phyloP scores from a whole-genome alignment of 1,284 basidiomycete genomes.

The Pascua guehoae region DNA sequence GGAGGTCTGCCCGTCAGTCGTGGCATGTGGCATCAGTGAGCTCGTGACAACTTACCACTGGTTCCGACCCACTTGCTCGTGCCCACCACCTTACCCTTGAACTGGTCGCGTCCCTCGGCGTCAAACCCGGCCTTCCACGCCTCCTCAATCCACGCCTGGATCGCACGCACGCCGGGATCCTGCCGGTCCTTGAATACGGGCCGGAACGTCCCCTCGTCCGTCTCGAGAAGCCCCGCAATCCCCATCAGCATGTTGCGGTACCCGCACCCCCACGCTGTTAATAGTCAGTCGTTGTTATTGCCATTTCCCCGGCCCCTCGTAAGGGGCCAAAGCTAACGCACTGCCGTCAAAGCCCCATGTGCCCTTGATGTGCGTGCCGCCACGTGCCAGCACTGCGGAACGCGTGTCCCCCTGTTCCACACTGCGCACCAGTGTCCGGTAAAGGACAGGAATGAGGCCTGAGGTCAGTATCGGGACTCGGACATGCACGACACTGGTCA shows the following conservation, averaged over 20 bases:
- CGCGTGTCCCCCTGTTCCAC: slow-evolving; percentile 56
- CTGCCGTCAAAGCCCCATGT: slow-evolving; percentile 63
- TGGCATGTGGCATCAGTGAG: slow-evolving; percentile 12
- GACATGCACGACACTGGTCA: neutral
- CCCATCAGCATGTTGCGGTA: slow-evolving; percentile 83
- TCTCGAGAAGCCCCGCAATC: slow-evolving; percentile 63
- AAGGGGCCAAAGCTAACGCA: slow-evolving; percentile 53
- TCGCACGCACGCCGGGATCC: slow-evolving; percentile 63
- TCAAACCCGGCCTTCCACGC: slow-evolving; percentile 77
- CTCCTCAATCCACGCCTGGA: slow-evolving; percentile 72
- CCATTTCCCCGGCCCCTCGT: neutral
- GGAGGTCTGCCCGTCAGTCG: slow-evolving; percentile 52
- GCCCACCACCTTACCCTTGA: slow-evolving; percentile 59
- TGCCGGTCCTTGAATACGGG: slow-evolving; percentile 29
- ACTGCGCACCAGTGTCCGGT: slow-evolving; percentile 56
- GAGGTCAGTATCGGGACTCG: neutral
- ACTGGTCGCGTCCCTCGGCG: slow-evolving; percentile 59
- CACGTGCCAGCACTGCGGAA: slow-evolving; percentile 64
- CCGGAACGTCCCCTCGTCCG: slow-evolving; percentile 28
- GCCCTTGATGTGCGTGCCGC: slow-evolving; percentile 62
- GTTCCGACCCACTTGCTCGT: slow-evolving; percentile 76
- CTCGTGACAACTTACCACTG: slow-evolving; percentile 54
- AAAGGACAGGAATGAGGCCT: slow-evolving; percentile 68
- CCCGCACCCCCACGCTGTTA: slow-evolving; percentile 48
- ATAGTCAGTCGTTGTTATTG: slow-evolving; percentile 2